Conservation (phyloP, 352 stramenopile genomes). For the Pythium grandisporangium region DNA sequence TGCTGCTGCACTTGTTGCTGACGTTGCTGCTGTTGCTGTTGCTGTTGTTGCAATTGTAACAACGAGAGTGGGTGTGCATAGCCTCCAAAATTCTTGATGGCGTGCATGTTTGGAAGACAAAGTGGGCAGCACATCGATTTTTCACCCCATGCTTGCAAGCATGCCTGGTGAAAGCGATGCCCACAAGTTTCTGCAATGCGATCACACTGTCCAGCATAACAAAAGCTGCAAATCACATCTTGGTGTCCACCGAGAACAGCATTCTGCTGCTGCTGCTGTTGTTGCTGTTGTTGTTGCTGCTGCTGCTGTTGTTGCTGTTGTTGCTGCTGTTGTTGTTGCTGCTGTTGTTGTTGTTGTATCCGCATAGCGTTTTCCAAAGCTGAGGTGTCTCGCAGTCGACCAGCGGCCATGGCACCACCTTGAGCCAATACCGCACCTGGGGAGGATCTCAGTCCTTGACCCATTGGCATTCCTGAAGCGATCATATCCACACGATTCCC, state of each 20-base stretch:
- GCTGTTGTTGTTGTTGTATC: constrained; percentile 7
- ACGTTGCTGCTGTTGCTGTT: constrained; percentile 10
- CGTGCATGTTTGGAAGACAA: constrained; percentile 7
- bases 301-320: constrained; percentile 9
- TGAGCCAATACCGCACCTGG: too few relatives aligned
- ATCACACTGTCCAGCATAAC: constrained; percentile 19
- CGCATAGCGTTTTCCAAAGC: not conserved
- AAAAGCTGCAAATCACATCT: constrained; percentile 13
- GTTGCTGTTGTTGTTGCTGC: constrained; percentile 5
- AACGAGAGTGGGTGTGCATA: too few relatives aligned
- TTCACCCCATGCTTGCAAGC: constrained; percentile 59
- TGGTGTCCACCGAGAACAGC: constrained; percentile 5
- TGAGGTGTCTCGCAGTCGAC: not conserved
- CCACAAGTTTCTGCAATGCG: constrained; percentile 42
- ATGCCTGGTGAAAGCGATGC: constrained; percentile 60
- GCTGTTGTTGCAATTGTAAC: constrained; percentile 16
- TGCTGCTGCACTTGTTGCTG: not conserved
- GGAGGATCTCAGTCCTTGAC: too few relatives aligned
- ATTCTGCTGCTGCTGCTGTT: too few relatives aligned
- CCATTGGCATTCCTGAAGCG: too few relatives aligned
- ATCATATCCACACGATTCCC: too few relatives aligned
- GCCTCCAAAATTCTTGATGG: constrained; percentile 9
- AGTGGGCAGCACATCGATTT: constrained; percentile 20
- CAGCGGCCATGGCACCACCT: too few relatives aligned
- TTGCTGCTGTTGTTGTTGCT: constrained; percentile 5